These are phyloP conservation scores for Gastrodia elata DNA, from an alignment of 106 monocot species.

Conservation along the genomic window DNA sequence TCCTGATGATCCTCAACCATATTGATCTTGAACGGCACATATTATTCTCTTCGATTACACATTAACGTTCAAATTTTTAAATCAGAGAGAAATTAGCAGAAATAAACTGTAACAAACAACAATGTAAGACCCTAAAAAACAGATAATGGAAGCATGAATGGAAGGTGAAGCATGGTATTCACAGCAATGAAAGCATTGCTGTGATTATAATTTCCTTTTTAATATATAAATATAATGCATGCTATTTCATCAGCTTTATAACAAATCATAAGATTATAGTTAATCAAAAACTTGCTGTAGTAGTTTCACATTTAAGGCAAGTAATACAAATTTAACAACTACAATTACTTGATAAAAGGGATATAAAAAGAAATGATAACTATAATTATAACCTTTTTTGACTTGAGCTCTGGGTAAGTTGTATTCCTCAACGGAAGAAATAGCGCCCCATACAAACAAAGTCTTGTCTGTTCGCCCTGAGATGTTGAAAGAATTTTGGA, in stretches of 20 bases:
- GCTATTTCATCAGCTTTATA: neutral
- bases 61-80: no score
- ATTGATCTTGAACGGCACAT: no score
- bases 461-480: conserved; percentile 65
- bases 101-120: no score
- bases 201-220: no score
- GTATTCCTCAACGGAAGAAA: conserved; percentile 63
- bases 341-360: neutral
- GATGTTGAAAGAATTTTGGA: neutral
- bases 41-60: no score
- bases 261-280: neutral
- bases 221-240: no score
- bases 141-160: no score
- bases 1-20: no score
- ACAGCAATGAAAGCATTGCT: no score
- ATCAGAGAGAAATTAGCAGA: no score
- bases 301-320: neutral
- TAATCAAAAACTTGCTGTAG: neutral
- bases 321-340: neutral
- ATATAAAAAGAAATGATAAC: neutral
- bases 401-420: conserved; percentile 53
- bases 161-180: no score
- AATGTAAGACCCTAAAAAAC: no score
- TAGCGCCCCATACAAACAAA: conserved; percentile 68
- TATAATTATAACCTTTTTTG: conserved; percentile 44